Base-by-base conservation (phyloP, 202 grass and related monocot species). In the Schoenoplectus tabernaemontani region DNA sequence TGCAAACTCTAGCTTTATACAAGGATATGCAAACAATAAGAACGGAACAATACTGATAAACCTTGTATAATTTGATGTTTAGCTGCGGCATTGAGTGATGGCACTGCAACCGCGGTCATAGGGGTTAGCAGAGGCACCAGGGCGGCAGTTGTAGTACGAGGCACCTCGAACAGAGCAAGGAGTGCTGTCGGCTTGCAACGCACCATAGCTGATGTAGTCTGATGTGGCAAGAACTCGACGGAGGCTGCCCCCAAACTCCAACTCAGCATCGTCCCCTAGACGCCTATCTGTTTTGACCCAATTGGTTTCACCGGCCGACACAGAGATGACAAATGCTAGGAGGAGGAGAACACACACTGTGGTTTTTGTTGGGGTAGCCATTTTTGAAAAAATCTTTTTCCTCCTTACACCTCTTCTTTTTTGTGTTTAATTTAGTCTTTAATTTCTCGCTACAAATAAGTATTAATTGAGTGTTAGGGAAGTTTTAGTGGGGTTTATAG, bases 91-190 rank as follows among this genome's bases (percentile, higher is more conserved):
- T 71, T 88, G 81, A 41, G 86, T 84, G 86, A 92, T 90, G 33
- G 84, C 59, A 64, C 47, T 83, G 83, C 93, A 96, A 0, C 93
- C 86, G 67, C 93, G 90, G 22, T 59, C 34, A 81, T 96, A 96
- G 26, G 90, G 88, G 69, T 96, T 93, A 79, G 88, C 90, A 64
- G 83, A 11, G 1, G 67, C 90, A n/a, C 90, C 90, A 7, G 88
- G 78, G 57, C 57, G 83, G 82, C 93, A 96, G 88, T 96, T 96
- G 86, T 93, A 93, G 88, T 96, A 93, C 24, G 93, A 93, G 0
- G 93, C 93, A 0, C 93, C 90, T 38, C 88, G 82, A 67, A 79
- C 59, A 7, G 90, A 89, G 88, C 93, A 96, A 0, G 93, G 93
- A 39, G 85, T 78, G 77, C 41, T 88, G 84, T 93, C 86, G 6